Evolutionary conservation across 768 basidiomycete genomes (phyloP), one percentile per base, ranked within the genome.

Genomic region (Pholiota conissans): DNA sequence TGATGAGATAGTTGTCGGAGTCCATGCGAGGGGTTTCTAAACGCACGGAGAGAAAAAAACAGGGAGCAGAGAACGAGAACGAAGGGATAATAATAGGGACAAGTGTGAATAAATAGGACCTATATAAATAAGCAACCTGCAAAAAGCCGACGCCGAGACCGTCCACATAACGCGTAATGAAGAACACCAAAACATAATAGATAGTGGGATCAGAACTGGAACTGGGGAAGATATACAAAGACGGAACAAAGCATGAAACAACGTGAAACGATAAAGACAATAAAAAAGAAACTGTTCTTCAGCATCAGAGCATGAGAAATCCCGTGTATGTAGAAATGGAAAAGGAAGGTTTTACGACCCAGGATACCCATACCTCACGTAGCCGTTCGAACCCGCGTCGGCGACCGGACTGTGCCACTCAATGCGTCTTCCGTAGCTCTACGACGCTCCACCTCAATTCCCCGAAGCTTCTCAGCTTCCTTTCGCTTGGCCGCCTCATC

Each of bases 401-500:
- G 63, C 18, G 67, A 64, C 24, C 63, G 64, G 40, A 61, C 49
- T 3, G 62, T 57, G 24, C 50, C 55, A 29, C 52, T 60, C 49
- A 71, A 56, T 5, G 64, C 61, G 42, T 71, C 69, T 52, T 73
- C 69, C 16, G 67, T 67, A 24, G 61, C 65, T 10, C 69, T 65
- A 47, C 71, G 60, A 54, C 73, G 61, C 57, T 91, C 89, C 9
- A 81, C 80, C 45, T 73, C 72, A 35, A 67, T 82, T 83, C 60
- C 86, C 77, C 52, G 80, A 75, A 42, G 77, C 74, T 56, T 73
- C 66, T 71, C 87, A 4, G 83, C 82, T 53, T 86, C 85, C 60
- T 79, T 77, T 49, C 88, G 75, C 57, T 81, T 79, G 57, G 74
- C 73, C 16, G 73, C 71, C 68, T 90, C 90, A 34, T 84, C 81